phyloP scores from a whole-genome alignment of 106 monocot species.

The Posidonia australis region DNA sequence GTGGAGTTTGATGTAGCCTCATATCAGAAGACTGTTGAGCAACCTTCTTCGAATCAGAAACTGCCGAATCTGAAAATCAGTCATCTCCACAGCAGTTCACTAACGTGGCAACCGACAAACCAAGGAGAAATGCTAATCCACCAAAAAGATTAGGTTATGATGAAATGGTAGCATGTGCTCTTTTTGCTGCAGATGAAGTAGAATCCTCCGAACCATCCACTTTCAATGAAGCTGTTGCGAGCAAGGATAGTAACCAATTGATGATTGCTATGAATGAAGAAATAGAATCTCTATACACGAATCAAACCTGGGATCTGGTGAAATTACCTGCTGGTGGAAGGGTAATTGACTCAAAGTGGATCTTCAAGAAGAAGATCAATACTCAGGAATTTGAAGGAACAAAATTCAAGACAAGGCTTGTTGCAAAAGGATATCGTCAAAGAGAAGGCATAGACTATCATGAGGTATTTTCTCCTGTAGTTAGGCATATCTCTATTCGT shows the following conservation, averaged over 20 bases:
- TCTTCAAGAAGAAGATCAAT: background rate
- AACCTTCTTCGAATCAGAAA: too few species aligned
- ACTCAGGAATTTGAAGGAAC: background rate
- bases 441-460: constrained; percentile 1
- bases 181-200: background rate
- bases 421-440: background rate
- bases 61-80: too few species aligned
- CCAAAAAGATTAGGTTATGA: too few species aligned
- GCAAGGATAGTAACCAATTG: background rate
- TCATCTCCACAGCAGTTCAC: too few species aligned
- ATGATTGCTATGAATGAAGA: background rate
- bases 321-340: background rate
- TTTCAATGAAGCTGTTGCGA: background rate
- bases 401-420: background rate
- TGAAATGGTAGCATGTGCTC: background rate
- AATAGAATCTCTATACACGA: background rate
- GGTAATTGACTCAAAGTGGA: background rate
- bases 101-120: too few species aligned
- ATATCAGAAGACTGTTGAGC: too few species aligned
- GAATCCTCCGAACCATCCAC: background rate
- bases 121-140: too few species aligned
- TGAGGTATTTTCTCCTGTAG: constrained; percentile 4
- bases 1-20: too few species aligned
- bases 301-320: background rate
- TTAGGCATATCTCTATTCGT: background rate